Evolutionary conservation across 73 alveolate species (phyloP).

Genomic region (Stentor coeruleus): DNA sequence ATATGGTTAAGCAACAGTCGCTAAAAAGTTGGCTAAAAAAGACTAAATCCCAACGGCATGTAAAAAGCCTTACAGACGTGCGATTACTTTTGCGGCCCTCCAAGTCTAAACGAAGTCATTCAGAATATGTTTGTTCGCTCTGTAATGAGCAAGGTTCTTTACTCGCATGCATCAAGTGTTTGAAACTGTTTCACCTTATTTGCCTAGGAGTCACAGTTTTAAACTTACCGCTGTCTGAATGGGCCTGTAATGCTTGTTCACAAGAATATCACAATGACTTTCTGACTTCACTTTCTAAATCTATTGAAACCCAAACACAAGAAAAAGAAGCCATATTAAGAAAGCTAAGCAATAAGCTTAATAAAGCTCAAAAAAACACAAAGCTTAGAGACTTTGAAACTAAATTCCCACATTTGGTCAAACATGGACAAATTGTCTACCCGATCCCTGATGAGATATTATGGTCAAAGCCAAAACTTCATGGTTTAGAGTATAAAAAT

Average conservation of each 20-base stretch:
- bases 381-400: not conserved
- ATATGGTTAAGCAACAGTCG: not conserved
- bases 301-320: not conserved
- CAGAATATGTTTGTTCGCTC: constrained; percentile 3
- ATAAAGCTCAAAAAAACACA: not conserved
- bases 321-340: not conserved
- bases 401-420: constrained; percentile 5
- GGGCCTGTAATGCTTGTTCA: constrained; percentile 4
- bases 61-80: not conserved
- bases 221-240: constrained; percentile 29
- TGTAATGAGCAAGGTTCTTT: constrained; percentile 17
- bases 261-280: not conserved
- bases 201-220: constrained; percentile 69
- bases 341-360: not conserved
- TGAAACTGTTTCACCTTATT: constrained; percentile 72
- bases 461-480: constrained; percentile 19
- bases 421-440: not conserved
- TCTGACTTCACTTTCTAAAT: not conserved
- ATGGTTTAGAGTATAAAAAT: not conserved
- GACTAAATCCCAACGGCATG: not conserved
- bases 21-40: not conserved
- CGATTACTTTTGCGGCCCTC: not conserved
- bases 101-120: not conserved
- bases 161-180: constrained; percentile 61
- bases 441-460: not conserved